Base-by-base conservation (phyloP, 2,329 filamentous ascomycete species). In the Chaetomium sp. region DNA sequence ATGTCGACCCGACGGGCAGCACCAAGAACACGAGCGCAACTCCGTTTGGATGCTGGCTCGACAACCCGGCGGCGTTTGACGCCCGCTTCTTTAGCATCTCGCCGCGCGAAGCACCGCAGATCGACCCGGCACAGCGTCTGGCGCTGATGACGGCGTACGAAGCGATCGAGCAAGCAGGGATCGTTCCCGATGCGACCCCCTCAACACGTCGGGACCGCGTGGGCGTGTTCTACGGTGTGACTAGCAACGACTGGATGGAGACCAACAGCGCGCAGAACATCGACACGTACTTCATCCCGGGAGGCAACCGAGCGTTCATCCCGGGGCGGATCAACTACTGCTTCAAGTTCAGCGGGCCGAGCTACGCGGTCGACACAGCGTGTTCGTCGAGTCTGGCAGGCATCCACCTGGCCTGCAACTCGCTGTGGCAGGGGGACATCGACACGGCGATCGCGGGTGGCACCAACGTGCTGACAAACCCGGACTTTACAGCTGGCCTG, bases 51-150 rank as follows among this genome's bases (percentile, higher is more conserved):
- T 88, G 85, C 70, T 91, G 72, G 61, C 70, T 89, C 53, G 80
- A 89, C 38, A 77, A 88, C 51, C 86, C 87, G 0, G 86, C 85
- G 46, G 73, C 86, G 9, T 91, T 92, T 62, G 88, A 92, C 64
- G 81, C 86, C 1, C 76, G 81, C 0, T 91, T 92, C 74, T 92
- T 92, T 78, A 89, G 89, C 69, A 91, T 92, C 78, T 91, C 87
- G 38, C 87, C 88, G 1, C 80, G 85, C 58, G 88, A 92, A 70
- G 88, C 88, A 9, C 79, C 80, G 47, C 84, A 89, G 62, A 87
- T 82, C 0, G 88, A 92, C 67, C 89, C 89, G 0, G 86, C 86
- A 71, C 87, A 89, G 66, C 79, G 89, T 57, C 74, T 91, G 19
- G 85, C 85, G 2, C 73, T 94, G 0, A 79, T 85, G 8, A 89